Percentiles rank a stretch among this genome's conserved stretches.
phyloP scores from a whole-genome alignment of 2,329 filamentous ascomycete species.

The Cryphonectria parasitica region DNA sequence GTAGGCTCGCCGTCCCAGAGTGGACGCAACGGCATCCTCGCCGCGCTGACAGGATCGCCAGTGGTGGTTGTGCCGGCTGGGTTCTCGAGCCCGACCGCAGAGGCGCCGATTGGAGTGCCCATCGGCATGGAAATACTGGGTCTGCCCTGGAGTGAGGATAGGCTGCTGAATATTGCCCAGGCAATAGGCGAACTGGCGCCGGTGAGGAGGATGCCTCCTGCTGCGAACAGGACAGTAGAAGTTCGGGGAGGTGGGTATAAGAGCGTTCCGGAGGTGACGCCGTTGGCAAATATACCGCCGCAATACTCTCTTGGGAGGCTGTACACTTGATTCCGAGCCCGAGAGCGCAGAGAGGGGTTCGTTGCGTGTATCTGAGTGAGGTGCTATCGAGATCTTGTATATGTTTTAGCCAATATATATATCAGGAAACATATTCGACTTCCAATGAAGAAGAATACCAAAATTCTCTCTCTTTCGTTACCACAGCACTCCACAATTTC shows the following conservation, averaged over 20 bases:
- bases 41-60: conserved; percentile 45
- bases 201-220: conserved; percentile 48
- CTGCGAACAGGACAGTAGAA: conserved; percentile 25
- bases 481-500: no score
- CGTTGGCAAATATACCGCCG: conserved; percentile 46
- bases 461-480: no score
- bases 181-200: conserved; percentile 51
- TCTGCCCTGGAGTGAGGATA: conserved; percentile 56
- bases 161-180: conserved; percentile 57
- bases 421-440: neutral
- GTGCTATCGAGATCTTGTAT: neutral
- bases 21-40: conserved; percentile 56
- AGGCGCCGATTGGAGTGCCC: conserved; percentile 61
- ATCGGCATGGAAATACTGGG: conserved; percentile 69
- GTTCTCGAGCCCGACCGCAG: conserved; percentile 51
- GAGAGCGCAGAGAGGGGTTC: neutral
- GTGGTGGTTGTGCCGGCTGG: conserved; percentile 55
- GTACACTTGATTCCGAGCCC: conserved; percentile 18
- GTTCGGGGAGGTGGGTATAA: conserved; percentile 46
- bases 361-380: neutral
- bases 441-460: no score
- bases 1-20: conserved; percentile 59
- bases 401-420: neutral
- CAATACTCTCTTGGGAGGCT: conserved; percentile 54
- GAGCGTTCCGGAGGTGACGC: conserved; percentile 48